These are phyloP conservation scores for Ambrosia artemisiifolia DNA, from an alignment of 129 eudicot genomes.

Conservation along the genomic window DNA sequence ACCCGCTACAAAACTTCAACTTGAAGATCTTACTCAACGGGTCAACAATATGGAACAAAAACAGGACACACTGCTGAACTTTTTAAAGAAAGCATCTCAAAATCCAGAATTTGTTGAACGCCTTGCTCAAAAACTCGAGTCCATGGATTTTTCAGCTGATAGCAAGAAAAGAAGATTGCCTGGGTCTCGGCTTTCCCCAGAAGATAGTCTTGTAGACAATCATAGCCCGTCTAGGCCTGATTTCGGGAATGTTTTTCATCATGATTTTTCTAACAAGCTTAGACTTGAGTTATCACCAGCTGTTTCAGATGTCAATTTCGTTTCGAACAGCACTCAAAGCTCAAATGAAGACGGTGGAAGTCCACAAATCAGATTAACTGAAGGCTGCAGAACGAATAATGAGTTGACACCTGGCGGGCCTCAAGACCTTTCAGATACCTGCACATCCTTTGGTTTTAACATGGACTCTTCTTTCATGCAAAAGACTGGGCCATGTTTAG, in stretches of 20 bases:
- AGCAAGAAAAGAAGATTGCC: slow-evolving; percentile 80
- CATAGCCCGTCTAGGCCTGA: slow-evolving; percentile 62
- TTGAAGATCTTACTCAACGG: slow-evolving; percentile 63
- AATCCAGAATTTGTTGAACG: slow-evolving; percentile 61
- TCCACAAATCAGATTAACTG: slow-evolving; percentile 47
- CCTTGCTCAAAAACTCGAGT: slow-evolving; percentile 66
- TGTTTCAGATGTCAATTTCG: slow-evolving; percentile 68
- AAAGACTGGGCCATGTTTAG: slow-evolving; percentile 31
- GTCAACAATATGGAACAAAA: slow-evolving; percentile 54
- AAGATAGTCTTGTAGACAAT: slow-evolving; percentile 45
- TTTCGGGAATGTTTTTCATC: slow-evolving; percentile 48
- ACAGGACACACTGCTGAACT: slow-evolving; percentile 55
- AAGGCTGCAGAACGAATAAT: slow-evolving; percentile 20
- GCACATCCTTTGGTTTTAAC: slow-evolving; percentile 58
- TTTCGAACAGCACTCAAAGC: slow-evolving; percentile 83
- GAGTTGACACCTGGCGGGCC: slow-evolving; percentile 32
- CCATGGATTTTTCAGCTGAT: slow-evolving; percentile 68
- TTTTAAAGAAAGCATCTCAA: slow-evolving; percentile 55
- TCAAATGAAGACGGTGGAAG: slow-evolving; percentile 68
- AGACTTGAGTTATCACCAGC: slow-evolving; percentile 73
- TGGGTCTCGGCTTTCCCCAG: slow-evolving; percentile 32
- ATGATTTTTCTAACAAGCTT: slow-evolving; percentile 61
- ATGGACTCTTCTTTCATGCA: slow-evolving; percentile 52
- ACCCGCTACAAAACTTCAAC: slow-evolving; percentile 53
- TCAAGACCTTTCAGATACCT: slow-evolving; percentile 79